Percentiles rank a stretch among this genome's conserved stretches.
Evolutionary conservation across 495 filamentous ascomycete genomes (phyloP).

Genomic region (Penicilliopsis zonata): DNA sequence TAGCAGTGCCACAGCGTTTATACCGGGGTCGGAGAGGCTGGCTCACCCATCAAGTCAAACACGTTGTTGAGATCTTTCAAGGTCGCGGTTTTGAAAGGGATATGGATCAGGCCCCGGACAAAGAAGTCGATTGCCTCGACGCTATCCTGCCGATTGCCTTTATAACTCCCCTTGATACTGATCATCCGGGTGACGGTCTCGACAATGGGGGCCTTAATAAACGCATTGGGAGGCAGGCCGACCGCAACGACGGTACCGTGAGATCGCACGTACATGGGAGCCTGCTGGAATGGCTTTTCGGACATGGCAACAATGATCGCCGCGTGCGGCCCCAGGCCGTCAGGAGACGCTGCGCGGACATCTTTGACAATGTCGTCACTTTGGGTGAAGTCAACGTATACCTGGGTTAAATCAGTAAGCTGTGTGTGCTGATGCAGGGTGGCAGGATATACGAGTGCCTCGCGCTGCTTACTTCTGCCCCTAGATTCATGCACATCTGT

Average conservation of each 20-base stretch:
- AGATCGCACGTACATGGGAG: slow-evolving; percentile 59
- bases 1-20: not conserved
- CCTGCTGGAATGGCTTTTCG: slow-evolving; percentile 77
- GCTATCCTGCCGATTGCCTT: too few relatives aligned
- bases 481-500: slow-evolving; percentile 48
- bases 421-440: slow-evolving; percentile 2
- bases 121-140: too few relatives aligned
- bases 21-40: not conserved
- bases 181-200: slow-evolving; percentile 66
- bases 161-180: slow-evolving; percentile 66
- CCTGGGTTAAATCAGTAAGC: not conserved
- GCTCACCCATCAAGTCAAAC: slow-evolving; percentile 66
- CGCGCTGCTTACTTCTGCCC: too few relatives aligned
- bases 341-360: slow-evolving; percentile 52
- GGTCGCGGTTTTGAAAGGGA: too few relatives aligned
- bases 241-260: slow-evolving; percentile 62
- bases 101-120: too few relatives aligned
- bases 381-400: slow-evolving; percentile 56
- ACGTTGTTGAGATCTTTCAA: slow-evolving; percentile 62
- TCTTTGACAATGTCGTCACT: slow-evolving; percentile 54
- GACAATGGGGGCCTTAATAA: slow-evolving; percentile 61
- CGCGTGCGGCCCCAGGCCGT: slow-evolving; percentile 61
- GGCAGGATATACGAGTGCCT: not conserved
- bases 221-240: slow-evolving; percentile 59
- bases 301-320: slow-evolving; percentile 61